Percentiles rank a stretch among this genome's conserved stretches.
Evolutionary conservation across 805 yeast species (phyloP).

Genomic region (Zygoascus tannicola): DNA sequence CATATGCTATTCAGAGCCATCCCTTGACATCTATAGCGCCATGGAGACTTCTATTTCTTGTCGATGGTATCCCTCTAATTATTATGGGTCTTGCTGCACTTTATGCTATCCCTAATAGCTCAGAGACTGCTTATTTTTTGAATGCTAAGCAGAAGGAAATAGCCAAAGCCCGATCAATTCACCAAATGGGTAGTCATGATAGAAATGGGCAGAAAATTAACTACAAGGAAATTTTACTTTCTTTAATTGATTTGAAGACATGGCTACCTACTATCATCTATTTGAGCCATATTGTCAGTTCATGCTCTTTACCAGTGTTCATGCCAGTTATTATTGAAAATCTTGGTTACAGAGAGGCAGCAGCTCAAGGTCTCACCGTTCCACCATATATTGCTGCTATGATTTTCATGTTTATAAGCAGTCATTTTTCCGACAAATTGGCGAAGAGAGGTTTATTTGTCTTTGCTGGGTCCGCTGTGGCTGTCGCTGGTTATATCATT

Average conservation of each 20-base stretch:
- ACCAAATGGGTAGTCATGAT: constrained; percentile 11
- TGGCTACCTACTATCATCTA: constrained; percentile 16
- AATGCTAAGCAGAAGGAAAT: constrained; percentile 29
- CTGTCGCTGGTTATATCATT: constrained; percentile 16
- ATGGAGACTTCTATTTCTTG: constrained; percentile 39
- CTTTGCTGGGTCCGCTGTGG: constrained; percentile 5
- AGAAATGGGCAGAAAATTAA: constrained; percentile 6
- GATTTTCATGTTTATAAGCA: constrained; percentile 33
- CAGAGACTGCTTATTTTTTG: constrained; percentile 42
- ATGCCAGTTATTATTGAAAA: constrained; percentile 39
- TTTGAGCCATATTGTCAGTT: constrained; percentile 15
- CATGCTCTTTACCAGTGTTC: constrained; percentile 36
- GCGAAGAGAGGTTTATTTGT: constrained; percentile 19
- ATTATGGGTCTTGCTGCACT: constrained; percentile 32
- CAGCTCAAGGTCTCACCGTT: constrained; percentile 37
- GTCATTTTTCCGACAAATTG: constrained; percentile 37
- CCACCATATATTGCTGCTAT: constrained; percentile 37
- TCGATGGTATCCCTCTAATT: constrained; percentile 37
- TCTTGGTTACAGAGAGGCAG: constrained; percentile 33
- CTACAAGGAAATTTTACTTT: constrained; percentile 4
- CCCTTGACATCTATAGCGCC: constrained; percentile 32
- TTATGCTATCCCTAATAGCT: constrained; percentile 25
- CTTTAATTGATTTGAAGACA: constrained; percentile 14
- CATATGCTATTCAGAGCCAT: constrained; percentile 29
- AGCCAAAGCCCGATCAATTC: constrained; percentile 11